Percentiles rank a stretch among this genome's conserved stretches.
phyloP scores from a whole-genome alignment of 768 basidiomycete species.

The Gautieria morchelliformis region DNA sequence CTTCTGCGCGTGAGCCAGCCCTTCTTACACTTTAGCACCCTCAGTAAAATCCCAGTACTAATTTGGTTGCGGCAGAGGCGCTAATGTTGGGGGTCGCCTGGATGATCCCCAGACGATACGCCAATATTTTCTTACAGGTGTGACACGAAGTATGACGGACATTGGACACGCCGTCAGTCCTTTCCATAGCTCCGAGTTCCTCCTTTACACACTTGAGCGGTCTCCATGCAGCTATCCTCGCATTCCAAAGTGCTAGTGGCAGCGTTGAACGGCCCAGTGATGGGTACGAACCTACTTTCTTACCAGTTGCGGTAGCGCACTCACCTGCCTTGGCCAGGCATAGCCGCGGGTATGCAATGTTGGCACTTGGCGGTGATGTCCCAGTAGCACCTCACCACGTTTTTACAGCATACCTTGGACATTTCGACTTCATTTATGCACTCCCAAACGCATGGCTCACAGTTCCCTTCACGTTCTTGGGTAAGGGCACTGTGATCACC shows the following conservation, averaged over 20 bases:
- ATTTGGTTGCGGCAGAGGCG: slow-evolving; percentile 35
- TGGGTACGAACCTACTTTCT: slow-evolving; percentile 35
- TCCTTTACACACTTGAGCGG: not conserved
- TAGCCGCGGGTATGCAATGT: slow-evolving; percentile 43
- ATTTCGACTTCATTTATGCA: slow-evolving; percentile 68
- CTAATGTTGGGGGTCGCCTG: slow-evolving; percentile 31
- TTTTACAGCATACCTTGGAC: slow-evolving; percentile 50
- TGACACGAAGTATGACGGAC: slow-evolving; percentile 46
- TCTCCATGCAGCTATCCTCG: slow-evolving; percentile 41
- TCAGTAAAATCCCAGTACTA: not conserved
- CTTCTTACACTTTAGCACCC: not conserved
- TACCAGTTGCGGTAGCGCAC: not conserved
- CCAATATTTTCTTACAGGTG: slow-evolving; percentile 34
- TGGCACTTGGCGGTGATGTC: not conserved
- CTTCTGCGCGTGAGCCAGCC: slow-evolving; percentile 57
- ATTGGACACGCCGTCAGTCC: slow-evolving; percentile 51
- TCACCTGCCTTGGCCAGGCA: slow-evolving; percentile 31
- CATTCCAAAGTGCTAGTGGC: slow-evolving; percentile 65
- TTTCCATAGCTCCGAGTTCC: not conserved
- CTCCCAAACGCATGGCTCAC: slow-evolving; percentile 53
- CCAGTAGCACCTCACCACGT: not conserved
- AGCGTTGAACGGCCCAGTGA: slow-evolving; percentile 65
- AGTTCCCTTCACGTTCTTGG: slow-evolving; percentile 60
- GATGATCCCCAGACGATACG: slow-evolving; percentile 24
- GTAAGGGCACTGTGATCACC: slow-evolving; percentile 19